Evolutionary conservation across 306 rosid genomes (phyloP).

Genomic region (Cucurbita pepo): DNA sequence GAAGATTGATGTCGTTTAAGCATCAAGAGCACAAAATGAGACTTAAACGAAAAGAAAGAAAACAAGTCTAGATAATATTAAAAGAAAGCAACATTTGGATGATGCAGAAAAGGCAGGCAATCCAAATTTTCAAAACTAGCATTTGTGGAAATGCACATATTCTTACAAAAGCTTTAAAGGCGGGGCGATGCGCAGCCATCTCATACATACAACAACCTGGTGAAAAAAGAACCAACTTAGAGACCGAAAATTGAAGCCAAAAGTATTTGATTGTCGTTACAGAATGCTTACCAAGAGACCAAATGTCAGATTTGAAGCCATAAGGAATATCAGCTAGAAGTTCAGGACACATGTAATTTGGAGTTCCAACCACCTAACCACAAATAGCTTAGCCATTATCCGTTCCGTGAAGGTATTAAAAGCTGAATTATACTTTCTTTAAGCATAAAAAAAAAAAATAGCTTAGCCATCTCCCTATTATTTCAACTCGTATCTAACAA

Average conservation of each 20-base stretch:
- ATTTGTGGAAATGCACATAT: constrained; percentile 2
- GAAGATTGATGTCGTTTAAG: neutral
- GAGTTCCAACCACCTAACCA: constrained; percentile 94
- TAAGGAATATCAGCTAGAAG: constrained; percentile 97
- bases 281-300: constrained; percentile 79
- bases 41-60: neutral
- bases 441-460: neutral
- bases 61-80: too few relatives aligned
- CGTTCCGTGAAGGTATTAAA: neutral
- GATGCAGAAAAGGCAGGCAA: neutral
- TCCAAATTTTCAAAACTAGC: neutral
- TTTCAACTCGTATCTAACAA: neutral
- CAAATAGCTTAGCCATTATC: neutral
- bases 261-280: neutral
- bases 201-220: constrained; percentile 96
- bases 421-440: neutral
- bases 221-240: constrained; percentile 19
- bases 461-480: neutral
- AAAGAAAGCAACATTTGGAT: neutral
- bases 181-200: constrained; percentile 99
- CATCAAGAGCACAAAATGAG: neutral
- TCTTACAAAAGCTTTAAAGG: constrained; percentile 97
- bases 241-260: neutral
- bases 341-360: constrained; percentile 99
- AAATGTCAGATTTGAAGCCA: constrained; percentile 97